phyloP scores from a whole-genome alignment of 2,329 filamentous ascomycete species.

The Sodiomyces alkalinus region DNA sequence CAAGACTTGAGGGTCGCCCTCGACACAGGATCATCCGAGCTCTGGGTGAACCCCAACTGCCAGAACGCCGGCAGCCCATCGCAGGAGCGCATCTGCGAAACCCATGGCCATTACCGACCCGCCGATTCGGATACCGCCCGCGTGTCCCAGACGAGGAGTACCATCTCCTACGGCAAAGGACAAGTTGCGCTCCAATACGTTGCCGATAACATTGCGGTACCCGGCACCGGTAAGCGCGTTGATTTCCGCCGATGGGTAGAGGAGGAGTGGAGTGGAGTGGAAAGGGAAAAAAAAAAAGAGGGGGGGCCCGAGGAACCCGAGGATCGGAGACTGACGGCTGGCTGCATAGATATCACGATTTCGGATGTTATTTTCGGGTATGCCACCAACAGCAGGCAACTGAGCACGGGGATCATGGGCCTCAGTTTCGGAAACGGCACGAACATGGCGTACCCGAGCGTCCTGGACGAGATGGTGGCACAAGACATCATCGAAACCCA shows the following conservation, averaged over 20 bases:
- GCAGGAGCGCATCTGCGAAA: constrained; percentile 20
- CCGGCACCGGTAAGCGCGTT: constrained; percentile 10
- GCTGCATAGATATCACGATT: constrained; percentile 9
- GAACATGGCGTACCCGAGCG: constrained; percentile 14
- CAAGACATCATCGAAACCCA: constrained; percentile 14
- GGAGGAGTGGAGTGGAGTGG: too few relatives aligned
- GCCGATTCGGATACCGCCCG: constrained; percentile 10
- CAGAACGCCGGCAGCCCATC: constrained; percentile 17
- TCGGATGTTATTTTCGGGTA: constrained; percentile 15
- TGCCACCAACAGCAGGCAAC: constrained; percentile 12
- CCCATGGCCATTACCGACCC: constrained; percentile 24
- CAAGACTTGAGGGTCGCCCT: constrained; percentile 30
- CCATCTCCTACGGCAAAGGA: constrained; percentile 16
- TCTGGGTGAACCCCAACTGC: constrained; percentile 40
- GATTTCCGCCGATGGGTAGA: too few relatives aligned
- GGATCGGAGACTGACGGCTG: not conserved
- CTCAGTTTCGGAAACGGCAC: constrained; percentile 14
- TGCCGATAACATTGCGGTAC: constrained; percentile 14
- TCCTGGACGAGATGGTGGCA: constrained; percentile 13
- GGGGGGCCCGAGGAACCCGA: too few relatives aligned
- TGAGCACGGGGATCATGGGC: constrained; percentile 17
- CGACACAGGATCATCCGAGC: constrained; percentile 37
- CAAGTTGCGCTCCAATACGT: constrained; percentile 13
- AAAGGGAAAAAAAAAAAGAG: too few relatives aligned
- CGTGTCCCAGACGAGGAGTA: constrained; percentile 5